Conservation (phyloP, 345 rosid genomes). For the Balakata baccata region DNA sequence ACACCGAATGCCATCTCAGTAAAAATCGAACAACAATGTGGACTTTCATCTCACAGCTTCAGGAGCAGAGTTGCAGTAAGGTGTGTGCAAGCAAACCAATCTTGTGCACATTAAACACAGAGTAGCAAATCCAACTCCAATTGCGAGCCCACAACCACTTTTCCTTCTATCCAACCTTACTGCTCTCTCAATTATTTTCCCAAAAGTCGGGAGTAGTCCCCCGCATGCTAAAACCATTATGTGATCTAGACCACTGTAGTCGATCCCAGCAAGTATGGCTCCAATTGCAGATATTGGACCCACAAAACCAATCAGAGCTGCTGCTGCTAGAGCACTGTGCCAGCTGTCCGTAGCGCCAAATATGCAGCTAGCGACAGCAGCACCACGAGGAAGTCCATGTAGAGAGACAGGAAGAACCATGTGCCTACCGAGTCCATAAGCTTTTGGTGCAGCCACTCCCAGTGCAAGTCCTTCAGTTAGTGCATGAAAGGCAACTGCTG, state of each 20-base stretch:
- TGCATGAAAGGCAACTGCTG: slow-evolving; percentile 87
- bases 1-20: too few relatives aligned
- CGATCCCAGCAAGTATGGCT: slow-evolving; percentile 83
- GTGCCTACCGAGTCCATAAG: slow-evolving; percentile 88
- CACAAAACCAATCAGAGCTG: slow-evolving; percentile 81
- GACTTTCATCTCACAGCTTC: slow-evolving; percentile 74
- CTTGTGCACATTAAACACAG: slow-evolving; percentile 81
- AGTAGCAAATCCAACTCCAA: slow-evolving; percentile 68
- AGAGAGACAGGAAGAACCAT: slow-evolving; percentile 96
- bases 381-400: slow-evolving; percentile 95
- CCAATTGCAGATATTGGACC: slow-evolving; percentile 92
- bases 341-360: slow-evolving; percentile 89
- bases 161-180: slow-evolving; percentile 55
- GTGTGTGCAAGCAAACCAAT: slow-evolving; percentile 90
- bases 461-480: slow-evolving; percentile 95
- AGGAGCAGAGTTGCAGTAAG: slow-evolving; percentile 96
- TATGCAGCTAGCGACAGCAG: slow-evolving; percentile 98
- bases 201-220: slow-evolving; percentile 70
- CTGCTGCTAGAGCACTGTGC: slow-evolving; percentile 85
- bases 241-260: slow-evolving; percentile 92
- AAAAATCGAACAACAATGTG: neutral
- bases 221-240: slow-evolving; percentile 93
- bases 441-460: slow-evolving; percentile 98
- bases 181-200: slow-evolving; percentile 57
- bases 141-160: slow-evolving; percentile 54